These are phyloP conservation scores for Boechera stricta DNA, from an alignment of 345 rosid genomes.

Conservation along the genomic window DNA sequence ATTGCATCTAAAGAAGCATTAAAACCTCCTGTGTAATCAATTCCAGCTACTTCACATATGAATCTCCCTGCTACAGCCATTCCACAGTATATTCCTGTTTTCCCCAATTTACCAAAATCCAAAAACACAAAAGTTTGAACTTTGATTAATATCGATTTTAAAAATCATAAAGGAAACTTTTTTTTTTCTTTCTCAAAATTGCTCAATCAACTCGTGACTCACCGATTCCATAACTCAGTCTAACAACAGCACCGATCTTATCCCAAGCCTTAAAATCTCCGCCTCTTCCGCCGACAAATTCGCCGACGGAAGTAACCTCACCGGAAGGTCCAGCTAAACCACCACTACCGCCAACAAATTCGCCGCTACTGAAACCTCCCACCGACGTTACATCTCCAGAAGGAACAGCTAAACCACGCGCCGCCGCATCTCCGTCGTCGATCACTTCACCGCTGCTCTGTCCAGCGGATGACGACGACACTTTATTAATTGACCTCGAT, in stretches of 20 bases:
- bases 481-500: slow-evolving; percentile 47
- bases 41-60: slow-evolving; percentile 79
- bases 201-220: slow-evolving; percentile 18
- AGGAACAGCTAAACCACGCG: slow-evolving; percentile 52
- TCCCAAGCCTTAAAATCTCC: slow-evolving; percentile 79
- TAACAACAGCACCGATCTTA: slow-evolving; percentile 79
- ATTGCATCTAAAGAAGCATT: slow-evolving; percentile 75
- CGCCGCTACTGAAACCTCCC: slow-evolving; percentile 47
- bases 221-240: slow-evolving; percentile 93
- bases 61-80: slow-evolving; percentile 90
- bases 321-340: slow-evolving; percentile 65
- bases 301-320: slow-evolving; percentile 79
- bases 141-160: neutral
- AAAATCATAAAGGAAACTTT: neutral
- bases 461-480: slow-evolving; percentile 50
- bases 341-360: slow-evolving; percentile 54
- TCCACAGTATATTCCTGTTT: slow-evolving; percentile 82
- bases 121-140: neutral
- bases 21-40: slow-evolving; percentile 85
- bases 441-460: slow-evolving; percentile 55
- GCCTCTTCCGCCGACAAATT: slow-evolving; percentile 57
- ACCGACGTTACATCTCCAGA: slow-evolving; percentile 75
- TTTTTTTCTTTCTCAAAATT: neutral
- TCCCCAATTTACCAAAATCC: neutral
- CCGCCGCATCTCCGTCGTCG: slow-evolving; percentile 52